Evolutionary conservation across 1,284 basidiomycete genomes (phyloP).

Genomic region (Spongispora temasekensis): DNA sequence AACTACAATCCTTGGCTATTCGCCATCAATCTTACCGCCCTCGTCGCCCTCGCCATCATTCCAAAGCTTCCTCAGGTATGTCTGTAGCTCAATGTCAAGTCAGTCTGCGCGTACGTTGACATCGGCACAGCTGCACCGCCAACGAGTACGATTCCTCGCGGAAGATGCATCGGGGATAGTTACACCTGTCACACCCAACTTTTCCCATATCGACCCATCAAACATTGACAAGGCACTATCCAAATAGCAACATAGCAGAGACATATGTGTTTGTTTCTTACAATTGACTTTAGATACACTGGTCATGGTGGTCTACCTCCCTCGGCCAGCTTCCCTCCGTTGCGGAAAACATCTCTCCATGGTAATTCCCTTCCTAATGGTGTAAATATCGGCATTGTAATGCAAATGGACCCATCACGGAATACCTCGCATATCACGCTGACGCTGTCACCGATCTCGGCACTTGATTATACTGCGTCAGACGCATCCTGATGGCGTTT

Average conservation of each 20-base stretch:
- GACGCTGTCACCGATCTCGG: constrained; percentile 10
- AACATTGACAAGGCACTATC: constrained; percentile 41
- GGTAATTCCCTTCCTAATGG: constrained; percentile 34
- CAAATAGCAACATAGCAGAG: constrained; percentile 22
- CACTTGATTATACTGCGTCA: constrained; percentile 66
- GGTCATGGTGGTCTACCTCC: constrained; percentile 11
- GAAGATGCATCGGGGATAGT: constrained; percentile 58
- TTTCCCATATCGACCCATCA: constrained; percentile 39
- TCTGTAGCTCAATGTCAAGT: constrained; percentile 2
- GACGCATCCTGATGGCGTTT: constrained; percentile 56
- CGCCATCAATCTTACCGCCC: constrained; percentile 85
- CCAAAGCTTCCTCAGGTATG: constrained; percentile 93
- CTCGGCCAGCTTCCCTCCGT: constrained; percentile 16
- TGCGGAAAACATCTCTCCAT: constrained; percentile 20
- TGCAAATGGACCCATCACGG: constrained; percentile 18
- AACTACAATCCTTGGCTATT: constrained; percentile 94
- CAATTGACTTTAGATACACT: constrained; percentile 22
- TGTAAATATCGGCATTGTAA: constrained; percentile 39
- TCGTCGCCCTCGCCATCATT: constrained; percentile 79
- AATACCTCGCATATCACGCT: constrained; percentile 16
- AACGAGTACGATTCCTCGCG: constrained; percentile 74
- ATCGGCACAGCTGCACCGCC: constrained; percentile 66
- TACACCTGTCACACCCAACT: constrained; percentile 64
- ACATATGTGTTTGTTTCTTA: constrained; percentile 13
- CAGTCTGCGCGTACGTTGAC: constrained; percentile 18